These are phyloP conservation scores for Raphidocelis subcapitata DNA, from an alignment of 139 green algal genomes.

Conservation along the genomic window DNA sequence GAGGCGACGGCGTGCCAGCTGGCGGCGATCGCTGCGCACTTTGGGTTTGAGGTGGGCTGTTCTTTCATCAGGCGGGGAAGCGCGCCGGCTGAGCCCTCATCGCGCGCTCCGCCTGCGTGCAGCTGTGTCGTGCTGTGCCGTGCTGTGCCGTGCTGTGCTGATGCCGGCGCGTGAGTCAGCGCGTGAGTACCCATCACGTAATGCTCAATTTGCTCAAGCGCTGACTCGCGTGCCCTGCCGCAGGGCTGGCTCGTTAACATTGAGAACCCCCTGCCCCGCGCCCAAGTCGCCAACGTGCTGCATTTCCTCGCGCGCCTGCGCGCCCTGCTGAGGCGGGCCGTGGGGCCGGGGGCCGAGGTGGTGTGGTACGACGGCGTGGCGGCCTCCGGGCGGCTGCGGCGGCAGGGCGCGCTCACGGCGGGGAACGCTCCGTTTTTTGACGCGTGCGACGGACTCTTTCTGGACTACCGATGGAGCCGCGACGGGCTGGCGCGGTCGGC, in stretches of 20 bases:
- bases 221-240: too few relatives aligned
- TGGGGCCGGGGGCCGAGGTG: slow-evolving; percentile 28
- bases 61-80: too few relatives aligned
- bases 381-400: too few relatives aligned
- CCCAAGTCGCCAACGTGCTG: slow-evolving; percentile 39
- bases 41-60: slow-evolving; percentile 67
- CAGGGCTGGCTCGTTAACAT: slow-evolving; percentile 89
- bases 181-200: too few relatives aligned
- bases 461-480: slow-evolving; percentile 70
- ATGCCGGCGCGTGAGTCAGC: too few relatives aligned
- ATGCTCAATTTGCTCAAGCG: not conserved
- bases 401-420: slow-evolving; percentile 76
- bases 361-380: slow-evolving; percentile 29
- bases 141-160: too few relatives aligned
- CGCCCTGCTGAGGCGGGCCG: slow-evolving; percentile 20
- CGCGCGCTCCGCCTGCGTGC: too few relatives aligned
- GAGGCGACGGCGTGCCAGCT: slow-evolving; percentile 56
- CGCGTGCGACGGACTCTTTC: slow-evolving; percentile 68
- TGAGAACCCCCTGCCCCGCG: slow-evolving; percentile 62
- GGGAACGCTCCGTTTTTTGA: slow-evolving; percentile 76
- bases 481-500: slow-evolving; percentile 21
- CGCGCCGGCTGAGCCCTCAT: too few relatives aligned
- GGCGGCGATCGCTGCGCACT: slow-evolving; percentile 48
- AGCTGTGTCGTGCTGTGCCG: too few relatives aligned
- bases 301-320: slow-evolving; percentile 58